Percentiles rank a stretch among this genome's conserved stretches.
Conservation (phyloP, 2,329 filamentous ascomycete genomes). For the Sarocladium brachiariae region DNA sequence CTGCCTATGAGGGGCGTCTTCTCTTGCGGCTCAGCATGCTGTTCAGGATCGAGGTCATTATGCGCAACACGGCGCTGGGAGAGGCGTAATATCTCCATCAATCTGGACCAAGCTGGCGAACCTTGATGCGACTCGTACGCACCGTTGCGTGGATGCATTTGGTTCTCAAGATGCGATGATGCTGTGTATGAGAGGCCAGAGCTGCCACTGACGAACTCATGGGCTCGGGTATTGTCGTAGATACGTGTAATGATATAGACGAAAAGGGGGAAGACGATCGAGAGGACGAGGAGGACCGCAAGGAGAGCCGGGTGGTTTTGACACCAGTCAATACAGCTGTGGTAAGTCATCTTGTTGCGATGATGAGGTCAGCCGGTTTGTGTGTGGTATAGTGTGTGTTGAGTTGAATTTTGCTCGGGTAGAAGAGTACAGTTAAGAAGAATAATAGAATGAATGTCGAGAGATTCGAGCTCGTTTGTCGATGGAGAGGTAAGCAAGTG, state of each 20-base stretch:
- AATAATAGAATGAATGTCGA: neutral
- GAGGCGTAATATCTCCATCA: neutral
- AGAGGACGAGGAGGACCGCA: neutral
- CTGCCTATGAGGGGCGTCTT: constrained; percentile 4
- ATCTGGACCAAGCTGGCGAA: neutral
- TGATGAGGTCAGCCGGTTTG: neutral
- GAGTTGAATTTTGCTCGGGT: no score
- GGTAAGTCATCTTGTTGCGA: constrained; percentile 1
- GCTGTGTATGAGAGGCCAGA: neutral
- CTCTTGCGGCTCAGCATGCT: neutral
- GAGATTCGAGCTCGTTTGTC: neutral
- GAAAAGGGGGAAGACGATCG: neutral
- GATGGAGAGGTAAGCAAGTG: neutral
- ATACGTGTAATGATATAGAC: neutral
- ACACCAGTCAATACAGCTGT: constrained; percentile 6
- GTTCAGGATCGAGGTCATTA: neutral
- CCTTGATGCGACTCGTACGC: neutral
- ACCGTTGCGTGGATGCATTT: neutral
- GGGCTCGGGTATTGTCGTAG: neutral
- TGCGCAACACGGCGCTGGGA: neutral
- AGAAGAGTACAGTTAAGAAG: neutral
- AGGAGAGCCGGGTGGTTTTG: constrained; percentile 1
- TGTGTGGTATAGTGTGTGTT: neutral
- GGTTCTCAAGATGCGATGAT: neutral
- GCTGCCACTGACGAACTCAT: neutral